Evolutionary conservation across 768 basidiomycete species (phyloP).

Genomic region (Thelephora ganbajun): DNA sequence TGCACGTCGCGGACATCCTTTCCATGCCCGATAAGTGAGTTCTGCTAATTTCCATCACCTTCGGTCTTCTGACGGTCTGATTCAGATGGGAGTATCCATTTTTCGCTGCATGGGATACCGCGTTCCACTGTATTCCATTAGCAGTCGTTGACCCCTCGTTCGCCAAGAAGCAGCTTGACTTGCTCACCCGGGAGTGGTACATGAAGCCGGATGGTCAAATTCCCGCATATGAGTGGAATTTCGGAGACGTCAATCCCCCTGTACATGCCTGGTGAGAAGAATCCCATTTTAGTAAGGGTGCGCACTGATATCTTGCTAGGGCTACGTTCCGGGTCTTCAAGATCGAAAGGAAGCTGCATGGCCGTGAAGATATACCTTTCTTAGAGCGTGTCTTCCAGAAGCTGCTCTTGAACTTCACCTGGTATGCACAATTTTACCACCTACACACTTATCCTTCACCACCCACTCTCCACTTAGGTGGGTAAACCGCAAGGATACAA

Average conservation of each 20-base stretch:
- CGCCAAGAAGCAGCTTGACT: conserved; percentile 94
- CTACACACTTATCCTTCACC: neutral
- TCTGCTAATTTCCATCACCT: neutral
- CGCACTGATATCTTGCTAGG: conserved; percentile 27
- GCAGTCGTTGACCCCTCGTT: conserved; percentile 92
- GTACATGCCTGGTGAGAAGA: conserved; percentile 82
- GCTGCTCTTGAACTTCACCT: conserved; percentile 90
- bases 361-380: conserved; percentile 81
- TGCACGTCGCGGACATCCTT: conserved; percentile 89
- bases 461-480: conserved; percentile 39
- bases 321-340: conserved; percentile 98
- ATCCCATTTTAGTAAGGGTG: neutral
- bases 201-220: conserved; percentile 99
- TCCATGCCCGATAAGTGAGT: conserved; percentile 97
- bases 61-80: neutral
- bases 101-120: conserved; percentile 96
- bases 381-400: conserved; percentile 98
- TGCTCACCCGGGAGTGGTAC: conserved; percentile 98
- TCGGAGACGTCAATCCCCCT: conserved; percentile 95
- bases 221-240: conserved; percentile 99
- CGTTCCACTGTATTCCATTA: conserved; percentile 98
- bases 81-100: conserved; percentile 95
- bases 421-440: conserved; percentile 27
- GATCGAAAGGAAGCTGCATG: conserved; percentile 92
- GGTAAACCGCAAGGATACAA: conserved; percentile 96